phyloP scores from a whole-genome alignment of 2,329 filamentous ascomycete genomes.

The Plectosphaerella sp. region DNA sequence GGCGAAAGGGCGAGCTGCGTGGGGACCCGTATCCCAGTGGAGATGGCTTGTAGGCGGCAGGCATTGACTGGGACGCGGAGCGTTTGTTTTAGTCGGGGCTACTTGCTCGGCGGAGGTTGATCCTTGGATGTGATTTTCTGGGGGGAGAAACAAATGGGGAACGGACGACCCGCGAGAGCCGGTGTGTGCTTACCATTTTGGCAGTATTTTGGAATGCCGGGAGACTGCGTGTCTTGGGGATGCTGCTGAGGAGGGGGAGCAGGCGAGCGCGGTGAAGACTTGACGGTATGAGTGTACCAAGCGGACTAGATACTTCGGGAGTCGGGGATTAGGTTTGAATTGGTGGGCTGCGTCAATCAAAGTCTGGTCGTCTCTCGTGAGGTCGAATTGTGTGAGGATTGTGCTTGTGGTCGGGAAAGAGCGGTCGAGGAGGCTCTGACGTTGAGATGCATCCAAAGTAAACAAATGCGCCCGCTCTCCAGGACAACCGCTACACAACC shows the following conservation, averaged over 20 bases:
- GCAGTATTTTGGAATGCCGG: not conserved
- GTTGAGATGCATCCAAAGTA: conserved; percentile 4
- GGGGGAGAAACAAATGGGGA: not conserved
- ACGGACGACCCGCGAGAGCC: not conserved
- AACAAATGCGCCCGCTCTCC: conserved; percentile 6
- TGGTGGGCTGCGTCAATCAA: too few species aligned
- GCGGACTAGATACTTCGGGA: too few species aligned
- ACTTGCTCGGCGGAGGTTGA: not conserved
- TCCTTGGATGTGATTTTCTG: not conserved
- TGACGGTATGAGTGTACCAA: too few species aligned
- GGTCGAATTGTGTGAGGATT: not conserved
- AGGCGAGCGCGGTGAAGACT: conserved; percentile 1
- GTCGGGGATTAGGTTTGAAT: too few species aligned
- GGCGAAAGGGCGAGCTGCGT: conserved; percentile 61
- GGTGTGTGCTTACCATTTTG: conserved; percentile 3
- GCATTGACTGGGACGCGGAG: conserved; percentile 38
- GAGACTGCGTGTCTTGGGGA: not conserved
- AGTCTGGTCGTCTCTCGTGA: conserved; percentile 1
- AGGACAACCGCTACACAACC: conserved; percentile 21
- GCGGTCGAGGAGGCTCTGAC: too few species aligned
- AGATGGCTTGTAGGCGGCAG: conserved; percentile 63
- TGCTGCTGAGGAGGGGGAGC: too few species aligned
- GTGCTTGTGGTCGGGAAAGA: too few species aligned
- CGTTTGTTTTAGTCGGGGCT: not conserved
- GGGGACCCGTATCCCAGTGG: conserved; percentile 67